Conservation (phyloP, 768 basidiomycete genomes). For the Ramaria sp. region DNA sequence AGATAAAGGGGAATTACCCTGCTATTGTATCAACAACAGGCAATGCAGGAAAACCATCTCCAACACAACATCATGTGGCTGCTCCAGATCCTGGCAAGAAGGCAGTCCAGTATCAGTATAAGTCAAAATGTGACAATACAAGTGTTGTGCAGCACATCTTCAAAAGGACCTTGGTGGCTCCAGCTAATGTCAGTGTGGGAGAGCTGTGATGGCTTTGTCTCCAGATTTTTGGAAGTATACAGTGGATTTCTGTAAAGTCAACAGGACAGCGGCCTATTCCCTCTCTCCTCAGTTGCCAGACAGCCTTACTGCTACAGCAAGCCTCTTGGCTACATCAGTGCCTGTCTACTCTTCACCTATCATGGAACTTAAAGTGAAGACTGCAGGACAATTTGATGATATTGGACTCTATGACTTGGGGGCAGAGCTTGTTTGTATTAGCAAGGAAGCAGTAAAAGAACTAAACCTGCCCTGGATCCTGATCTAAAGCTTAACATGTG, state of each 20-base stretch:
- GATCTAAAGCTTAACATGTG: slow-evolving; percentile 2
- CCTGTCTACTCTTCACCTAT: not conserved
- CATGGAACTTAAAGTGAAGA: not conserved
- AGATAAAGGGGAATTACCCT: no score
- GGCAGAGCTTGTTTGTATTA: slow-evolving; percentile 4
- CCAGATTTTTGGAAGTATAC: no score
- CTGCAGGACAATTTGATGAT: not conserved
- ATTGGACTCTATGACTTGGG: not conserved
- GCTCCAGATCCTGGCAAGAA: no score
- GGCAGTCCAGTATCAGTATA: no score
- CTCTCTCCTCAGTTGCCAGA: not conserved
- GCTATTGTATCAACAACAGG: not conserved
- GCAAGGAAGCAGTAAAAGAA: not conserved
- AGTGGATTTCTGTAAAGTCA: not conserved
- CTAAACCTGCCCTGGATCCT: not conserved
- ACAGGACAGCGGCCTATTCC: not conserved
- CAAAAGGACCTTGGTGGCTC: no score
- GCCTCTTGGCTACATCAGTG: not conserved
- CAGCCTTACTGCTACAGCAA: not conserved
- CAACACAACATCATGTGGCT: no score
- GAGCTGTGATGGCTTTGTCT: no score
- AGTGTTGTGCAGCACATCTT: no score
- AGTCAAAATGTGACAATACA: no score
- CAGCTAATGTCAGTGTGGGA: no score
- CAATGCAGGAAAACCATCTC: no score